Percentiles rank a stretch among this genome's conserved stretches.
Evolutionary conservation across 257 asterid genomes (phyloP).

Genomic region (Agastache rugosa): DNA sequence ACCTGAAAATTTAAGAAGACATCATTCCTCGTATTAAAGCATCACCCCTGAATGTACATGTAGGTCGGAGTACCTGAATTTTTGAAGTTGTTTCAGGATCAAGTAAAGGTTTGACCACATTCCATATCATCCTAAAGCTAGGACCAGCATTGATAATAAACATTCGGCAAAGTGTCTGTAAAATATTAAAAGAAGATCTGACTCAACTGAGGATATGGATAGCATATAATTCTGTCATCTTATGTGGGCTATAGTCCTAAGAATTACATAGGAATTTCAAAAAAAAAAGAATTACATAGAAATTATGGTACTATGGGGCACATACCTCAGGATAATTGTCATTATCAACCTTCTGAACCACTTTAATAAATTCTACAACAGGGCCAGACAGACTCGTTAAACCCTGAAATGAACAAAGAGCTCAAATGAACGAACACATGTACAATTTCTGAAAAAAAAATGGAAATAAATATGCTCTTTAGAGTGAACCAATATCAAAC

Average conservation of each 20-base stretch:
- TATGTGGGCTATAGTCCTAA: neutral
- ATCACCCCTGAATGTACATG: neutral
- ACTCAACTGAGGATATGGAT: conserved; percentile 15
- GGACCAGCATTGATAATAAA: conserved; percentile 63
- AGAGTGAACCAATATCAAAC: conserved; percentile 16
- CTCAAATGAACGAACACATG: conserved; percentile 23
- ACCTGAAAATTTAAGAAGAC: conserved; percentile 39
- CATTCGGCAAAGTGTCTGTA: conserved; percentile 58
- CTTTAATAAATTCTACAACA: conserved; percentile 49
- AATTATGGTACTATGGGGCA: neutral
- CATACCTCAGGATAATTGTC: conserved; percentile 61
- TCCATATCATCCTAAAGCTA: conserved; percentile 61
- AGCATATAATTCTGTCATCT: neutral
- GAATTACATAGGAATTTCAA: conserved; percentile 1
- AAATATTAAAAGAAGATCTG: conserved; percentile 16
- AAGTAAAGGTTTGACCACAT: conserved; percentile 52
- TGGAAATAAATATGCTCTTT: neutral
- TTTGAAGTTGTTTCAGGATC: conserved; percentile 60
- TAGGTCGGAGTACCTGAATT: conserved; percentile 41
- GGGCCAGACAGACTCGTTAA: conserved; percentile 58
- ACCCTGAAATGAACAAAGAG: conserved; percentile 41
- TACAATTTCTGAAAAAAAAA: neutral
- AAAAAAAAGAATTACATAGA: neutral
- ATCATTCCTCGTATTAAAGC: conserved; percentile 18
- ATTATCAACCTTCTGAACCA: conserved; percentile 55